Evolutionary conservation across 1,139 yeast genomes (phyloP).

Genomic region (Pichia sp.): DNA sequence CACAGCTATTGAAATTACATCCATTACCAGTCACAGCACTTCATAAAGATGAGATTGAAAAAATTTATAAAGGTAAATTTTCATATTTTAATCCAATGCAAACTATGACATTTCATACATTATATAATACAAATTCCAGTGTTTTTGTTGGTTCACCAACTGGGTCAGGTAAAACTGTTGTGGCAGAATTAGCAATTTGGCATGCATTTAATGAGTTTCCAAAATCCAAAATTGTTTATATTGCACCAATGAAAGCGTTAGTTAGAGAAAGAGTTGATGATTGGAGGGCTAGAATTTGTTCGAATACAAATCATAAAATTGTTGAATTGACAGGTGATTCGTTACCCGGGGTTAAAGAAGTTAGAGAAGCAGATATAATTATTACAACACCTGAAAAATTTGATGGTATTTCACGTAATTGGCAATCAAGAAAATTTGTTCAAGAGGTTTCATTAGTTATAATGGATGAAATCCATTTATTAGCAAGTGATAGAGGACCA

Average conservation of each 20-base stretch:
- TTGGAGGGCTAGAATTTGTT: slow-evolving; percentile 70
- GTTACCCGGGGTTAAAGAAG: slow-evolving; percentile 79
- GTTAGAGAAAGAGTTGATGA: slow-evolving; percentile 96
- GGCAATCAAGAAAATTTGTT: slow-evolving; percentile 93
- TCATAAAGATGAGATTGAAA: slow-evolving; percentile 60
- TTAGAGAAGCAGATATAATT: slow-evolving; percentile 84
- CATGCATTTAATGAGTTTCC: slow-evolving; percentile 82
- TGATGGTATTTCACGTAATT: slow-evolving; percentile 97
- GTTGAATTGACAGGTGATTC: slow-evolving; percentile 98
- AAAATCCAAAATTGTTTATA: slow-evolving; percentile 80
- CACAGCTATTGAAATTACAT: slow-evolving; percentile 70
- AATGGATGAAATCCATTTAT: slow-evolving; percentile 95
- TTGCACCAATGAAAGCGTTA: slow-evolving; percentile 98
- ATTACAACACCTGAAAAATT: slow-evolving; percentile 97
- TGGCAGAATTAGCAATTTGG: slow-evolving; percentile 96
- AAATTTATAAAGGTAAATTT: slow-evolving; percentile 60
- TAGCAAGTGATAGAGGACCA: slow-evolving; percentile 98
- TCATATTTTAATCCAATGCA: slow-evolving; percentile 97
- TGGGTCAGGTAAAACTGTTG: slow-evolving; percentile 97
- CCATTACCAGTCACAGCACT: slow-evolving; percentile 84
- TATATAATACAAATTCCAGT: slow-evolving; percentile 72
- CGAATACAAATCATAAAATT: slow-evolving; percentile 54
- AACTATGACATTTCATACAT: slow-evolving; percentile 89
- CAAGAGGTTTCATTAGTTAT: slow-evolving; percentile 86
- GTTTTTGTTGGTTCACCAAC: slow-evolving; percentile 97